phyloP scores from a whole-genome alignment of 768 basidiomycete genomes.

The Psilocybe subaeruginosa region DNA sequence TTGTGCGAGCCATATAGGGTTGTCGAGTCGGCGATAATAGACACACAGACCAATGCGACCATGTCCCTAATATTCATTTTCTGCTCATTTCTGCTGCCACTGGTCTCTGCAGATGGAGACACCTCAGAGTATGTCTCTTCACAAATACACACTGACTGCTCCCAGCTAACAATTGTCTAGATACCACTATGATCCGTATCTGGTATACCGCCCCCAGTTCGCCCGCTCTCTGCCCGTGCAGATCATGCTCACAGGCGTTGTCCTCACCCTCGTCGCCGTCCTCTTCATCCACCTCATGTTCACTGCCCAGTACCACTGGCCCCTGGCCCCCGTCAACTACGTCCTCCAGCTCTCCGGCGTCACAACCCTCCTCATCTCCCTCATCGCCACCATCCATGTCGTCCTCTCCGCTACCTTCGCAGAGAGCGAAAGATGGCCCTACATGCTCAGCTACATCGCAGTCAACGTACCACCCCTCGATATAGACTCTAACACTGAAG shows the following conservation, averaged over 20 bases:
- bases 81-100: background rate
- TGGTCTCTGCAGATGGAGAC: background rate
- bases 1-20: background rate
- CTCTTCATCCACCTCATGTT: conserved; percentile 93
- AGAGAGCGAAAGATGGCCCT: conserved; percentile 85
- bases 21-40: background rate
- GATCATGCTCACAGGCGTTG: conserved; percentile 82
- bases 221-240: conserved; percentile 91
- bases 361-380: conserved; percentile 73
- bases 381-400: conserved; percentile 77
- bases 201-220: conserved; percentile 77
- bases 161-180: background rate
- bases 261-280: conserved; percentile 81
- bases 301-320: conserved; percentile 95
- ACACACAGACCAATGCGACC: background rate
- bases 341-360: conserved; percentile 87
- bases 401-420: conserved; percentile 60
- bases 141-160: background rate
- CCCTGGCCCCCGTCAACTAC: conserved; percentile 92
- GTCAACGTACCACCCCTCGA: conserved; percentile 71
- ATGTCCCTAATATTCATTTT: background rate
- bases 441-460: conserved; percentile 92
- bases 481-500: conserved; percentile 26
- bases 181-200: conserved; percentile 65
- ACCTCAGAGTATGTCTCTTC: conserved; percentile 7